Evolutionary conservation across 2,329 filamentous ascomycete species (phyloP).

Genomic region (Monosporascus sp.): DNA sequence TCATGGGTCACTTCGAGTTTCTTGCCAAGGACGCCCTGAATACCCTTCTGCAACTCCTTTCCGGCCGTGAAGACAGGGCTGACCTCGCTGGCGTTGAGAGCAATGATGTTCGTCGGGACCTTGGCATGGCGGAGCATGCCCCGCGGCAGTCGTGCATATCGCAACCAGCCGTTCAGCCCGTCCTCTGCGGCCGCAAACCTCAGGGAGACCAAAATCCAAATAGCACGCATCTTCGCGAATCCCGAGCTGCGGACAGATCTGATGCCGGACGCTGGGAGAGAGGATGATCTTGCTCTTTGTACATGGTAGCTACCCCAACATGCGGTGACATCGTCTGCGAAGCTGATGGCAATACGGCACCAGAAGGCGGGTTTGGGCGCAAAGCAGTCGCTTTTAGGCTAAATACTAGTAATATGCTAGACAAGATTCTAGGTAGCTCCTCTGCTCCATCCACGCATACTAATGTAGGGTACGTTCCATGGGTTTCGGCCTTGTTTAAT

Average conservation of each 20-base stretch:
- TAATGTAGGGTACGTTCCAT: too few species aligned
- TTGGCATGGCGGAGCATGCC: constrained; percentile 29
- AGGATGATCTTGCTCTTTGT: constrained; percentile 10
- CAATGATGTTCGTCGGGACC: constrained; percentile 44
- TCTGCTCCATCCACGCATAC: too few species aligned
- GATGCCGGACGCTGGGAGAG: neutral
- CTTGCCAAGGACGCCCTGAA: constrained; percentile 52
- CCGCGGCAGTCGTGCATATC: constrained; percentile 50
- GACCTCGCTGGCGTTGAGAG: constrained; percentile 46
- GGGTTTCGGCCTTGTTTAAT: too few species aligned
- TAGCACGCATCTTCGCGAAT: constrained; percentile 20
- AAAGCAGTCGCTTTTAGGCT: constrained; percentile 10
- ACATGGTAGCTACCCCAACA: constrained; percentile 6
- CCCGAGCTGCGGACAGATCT: neutral
- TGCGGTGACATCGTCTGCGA: constrained; percentile 3
- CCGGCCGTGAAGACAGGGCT: constrained; percentile 57
- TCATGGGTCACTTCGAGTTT: constrained; percentile 28
- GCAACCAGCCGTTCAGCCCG: constrained; percentile 58
- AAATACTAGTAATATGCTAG: neutral
- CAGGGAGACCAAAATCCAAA: constrained; percentile 22
- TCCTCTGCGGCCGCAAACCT: constrained; percentile 48
- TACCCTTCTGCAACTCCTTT: constrained; percentile 51
- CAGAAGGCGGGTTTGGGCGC: constrained; percentile 9
- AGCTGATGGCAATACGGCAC: constrained; percentile 2
- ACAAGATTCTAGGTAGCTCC: too few species aligned